Evolutionary conservation across 2,329 filamentous ascomycete genomes (phyloP).

Genomic region (Blastomyces parvus): DNA sequence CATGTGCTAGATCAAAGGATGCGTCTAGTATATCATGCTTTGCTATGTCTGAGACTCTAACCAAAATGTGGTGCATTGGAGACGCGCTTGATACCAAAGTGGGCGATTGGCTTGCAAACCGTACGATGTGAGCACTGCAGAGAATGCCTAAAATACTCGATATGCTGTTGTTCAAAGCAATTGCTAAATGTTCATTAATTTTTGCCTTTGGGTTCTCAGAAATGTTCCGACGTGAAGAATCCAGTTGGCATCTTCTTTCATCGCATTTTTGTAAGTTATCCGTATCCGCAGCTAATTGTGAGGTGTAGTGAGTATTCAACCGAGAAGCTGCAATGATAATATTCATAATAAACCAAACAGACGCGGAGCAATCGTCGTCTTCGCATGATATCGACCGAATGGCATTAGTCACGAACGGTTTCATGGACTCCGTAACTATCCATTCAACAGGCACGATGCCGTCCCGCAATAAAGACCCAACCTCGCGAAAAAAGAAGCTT

Average conservation of each 20-base stretch:
- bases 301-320: neutral
- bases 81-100: constrained; percentile 1
- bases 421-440: constrained; percentile 34
- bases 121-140: constrained; percentile 12
- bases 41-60: constrained; percentile 7
- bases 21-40: constrained; percentile 11
- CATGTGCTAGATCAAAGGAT: neutral
- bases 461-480: constrained; percentile 28
- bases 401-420: constrained; percentile 28
- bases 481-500: constrained; percentile 28
- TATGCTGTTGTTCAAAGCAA: constrained; percentile 16
- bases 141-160: constrained; percentile 16
- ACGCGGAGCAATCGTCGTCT: constrained; percentile 25
- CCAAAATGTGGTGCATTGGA: constrained; percentile 11
- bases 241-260: neutral
- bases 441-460: constrained; percentile 30
- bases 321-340: constrained; percentile 9
- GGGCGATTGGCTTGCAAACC: constrained; percentile 1
- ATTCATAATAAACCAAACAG: constrained; percentile 15
- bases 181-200: constrained; percentile 7
- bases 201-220: neutral
- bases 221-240: neutral
- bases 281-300: neutral
- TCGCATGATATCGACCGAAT: constrained; percentile 29
- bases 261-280: constrained; percentile 2